Evolutionary conservation across 768 basidiomycete genomes (phyloP).

Genomic region (Hypholoma sublateritium): DNA sequence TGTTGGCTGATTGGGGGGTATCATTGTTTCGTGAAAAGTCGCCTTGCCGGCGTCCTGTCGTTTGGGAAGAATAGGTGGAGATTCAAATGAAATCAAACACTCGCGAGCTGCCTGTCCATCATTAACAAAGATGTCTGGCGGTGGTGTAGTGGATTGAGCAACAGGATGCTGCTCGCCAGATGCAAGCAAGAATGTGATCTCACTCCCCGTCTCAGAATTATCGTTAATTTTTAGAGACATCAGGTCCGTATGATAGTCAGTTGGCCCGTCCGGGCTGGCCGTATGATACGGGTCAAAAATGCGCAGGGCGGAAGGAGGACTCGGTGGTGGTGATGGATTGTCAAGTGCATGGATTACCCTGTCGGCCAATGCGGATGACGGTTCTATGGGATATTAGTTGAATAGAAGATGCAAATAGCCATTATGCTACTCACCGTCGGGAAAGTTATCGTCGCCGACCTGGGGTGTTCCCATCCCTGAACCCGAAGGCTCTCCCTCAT

Average conservation of each 20-base stretch:
- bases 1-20: not conserved
- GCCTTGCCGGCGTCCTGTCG: not conserved
- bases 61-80: conserved; percentile 26
- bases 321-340: conserved; percentile 69
- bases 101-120: conserved; percentile 5
- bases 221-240: conserved; percentile 17
- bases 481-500: conserved; percentile 26
- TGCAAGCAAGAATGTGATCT: not conserved
- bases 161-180: not conserved
- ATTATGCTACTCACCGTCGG: conserved; percentile 41
- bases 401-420: not conserved
- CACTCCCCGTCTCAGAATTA: conserved; percentile 1
- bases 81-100: conserved; percentile 35
- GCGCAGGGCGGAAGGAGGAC: conserved; percentile 23
- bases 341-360: conserved; percentile 68
- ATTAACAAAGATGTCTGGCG: not conserved
- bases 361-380: conserved; percentile 64
- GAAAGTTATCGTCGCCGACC: conserved; percentile 33
- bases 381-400: conserved; percentile 42
- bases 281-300: conserved; percentile 26
- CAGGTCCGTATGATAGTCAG: conserved; percentile 23
- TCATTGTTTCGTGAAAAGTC: not conserved
- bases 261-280: conserved; percentile 10
- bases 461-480: conserved; percentile 51
- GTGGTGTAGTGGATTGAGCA: conserved; percentile 2